phyloP scores from a whole-genome alignment of 2,329 filamentous ascomycete species.

The Epichloe uncinata region DNA sequence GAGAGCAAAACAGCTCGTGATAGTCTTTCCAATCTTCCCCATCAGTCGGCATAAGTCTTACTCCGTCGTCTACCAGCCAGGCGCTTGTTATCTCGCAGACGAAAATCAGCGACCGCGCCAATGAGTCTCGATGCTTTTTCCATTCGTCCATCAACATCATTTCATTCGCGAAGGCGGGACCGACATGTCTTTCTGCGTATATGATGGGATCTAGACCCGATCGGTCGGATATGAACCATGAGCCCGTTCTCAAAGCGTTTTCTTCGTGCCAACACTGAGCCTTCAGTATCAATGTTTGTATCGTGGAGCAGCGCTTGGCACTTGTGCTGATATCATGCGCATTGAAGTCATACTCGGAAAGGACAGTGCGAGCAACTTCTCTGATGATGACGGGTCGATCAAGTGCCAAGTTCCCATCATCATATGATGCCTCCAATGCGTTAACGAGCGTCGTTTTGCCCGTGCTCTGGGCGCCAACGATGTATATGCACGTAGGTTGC shows the following conservation, averaged over 20 bases:
- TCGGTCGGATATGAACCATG: conserved; percentile 1
- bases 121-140: neutral
- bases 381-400: neutral
- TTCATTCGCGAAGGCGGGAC: neutral
- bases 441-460: neutral
- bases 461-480: neutral
- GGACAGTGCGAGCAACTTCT: neutral
- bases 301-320: neutral
- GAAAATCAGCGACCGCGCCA: neutral
- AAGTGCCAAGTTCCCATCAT: neutral
- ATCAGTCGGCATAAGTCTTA: neutral
- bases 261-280: neutral
- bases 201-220: neutral
- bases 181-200: neutral
- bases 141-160: neutral
- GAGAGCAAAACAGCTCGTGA: neutral
- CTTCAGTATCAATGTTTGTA: neutral
- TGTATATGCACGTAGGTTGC: neutral
- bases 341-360: neutral
- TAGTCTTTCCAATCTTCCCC: neutral
- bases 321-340: neutral
- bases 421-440: neutral
- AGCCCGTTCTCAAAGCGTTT: neutral
- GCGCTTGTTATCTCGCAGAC: neutral
- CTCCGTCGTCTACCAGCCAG: neutral